Evolutionary conservation across 495 filamentous ascomycete species (phyloP).

Genomic region (Platismatia glauca): DNA sequence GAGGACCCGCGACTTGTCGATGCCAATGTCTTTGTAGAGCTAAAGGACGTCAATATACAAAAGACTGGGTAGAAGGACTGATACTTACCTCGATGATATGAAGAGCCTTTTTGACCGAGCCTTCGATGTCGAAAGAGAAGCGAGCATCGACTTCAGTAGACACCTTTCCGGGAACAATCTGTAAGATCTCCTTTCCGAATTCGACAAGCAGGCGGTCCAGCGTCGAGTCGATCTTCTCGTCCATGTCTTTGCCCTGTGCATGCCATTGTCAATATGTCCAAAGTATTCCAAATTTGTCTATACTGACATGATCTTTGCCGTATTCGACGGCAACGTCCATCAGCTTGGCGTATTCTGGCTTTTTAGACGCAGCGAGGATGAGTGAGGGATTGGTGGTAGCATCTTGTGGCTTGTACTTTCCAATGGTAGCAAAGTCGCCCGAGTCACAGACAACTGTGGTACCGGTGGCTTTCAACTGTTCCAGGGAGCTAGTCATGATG

Average conservation of each 20-base stretch:
- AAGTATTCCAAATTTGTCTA: neutral
- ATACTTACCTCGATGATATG: slow-evolving; percentile 83
- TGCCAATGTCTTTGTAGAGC: slow-evolving; percentile 88
- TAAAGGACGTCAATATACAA: slow-evolving; percentile 30
- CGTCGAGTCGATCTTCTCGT: slow-evolving; percentile 71
- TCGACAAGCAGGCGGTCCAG: slow-evolving; percentile 91
- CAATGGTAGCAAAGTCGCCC: slow-evolving; percentile 79
- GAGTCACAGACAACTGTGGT: slow-evolving; percentile 97
- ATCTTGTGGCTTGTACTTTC: slow-evolving; percentile 99
- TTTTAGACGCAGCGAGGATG: slow-evolving; percentile 96
- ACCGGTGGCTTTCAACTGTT: slow-evolving; percentile 92
- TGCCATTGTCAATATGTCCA: neutral
- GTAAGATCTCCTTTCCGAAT: slow-evolving; percentile 94
- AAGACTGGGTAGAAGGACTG: neutral
- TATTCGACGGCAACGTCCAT: slow-evolving; percentile 80
- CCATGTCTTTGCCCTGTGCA: slow-evolving; percentile 44
- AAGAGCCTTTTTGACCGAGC: slow-evolving; percentile 88
- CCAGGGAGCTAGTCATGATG: slow-evolving; percentile 78
- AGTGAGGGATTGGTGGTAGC: slow-evolving; percentile 98
- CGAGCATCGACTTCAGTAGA: slow-evolving; percentile 97
- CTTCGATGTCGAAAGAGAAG: slow-evolving; percentile 92
- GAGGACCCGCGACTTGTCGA: slow-evolving; percentile 80
- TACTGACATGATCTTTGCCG: slow-evolving; percentile 65
- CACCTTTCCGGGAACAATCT: slow-evolving; percentile 95
- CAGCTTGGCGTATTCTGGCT: slow-evolving; percentile 87